Base-by-base conservation (phyloP, 495 filamentous ascomycete species). In the Penicillium silybi region DNA sequence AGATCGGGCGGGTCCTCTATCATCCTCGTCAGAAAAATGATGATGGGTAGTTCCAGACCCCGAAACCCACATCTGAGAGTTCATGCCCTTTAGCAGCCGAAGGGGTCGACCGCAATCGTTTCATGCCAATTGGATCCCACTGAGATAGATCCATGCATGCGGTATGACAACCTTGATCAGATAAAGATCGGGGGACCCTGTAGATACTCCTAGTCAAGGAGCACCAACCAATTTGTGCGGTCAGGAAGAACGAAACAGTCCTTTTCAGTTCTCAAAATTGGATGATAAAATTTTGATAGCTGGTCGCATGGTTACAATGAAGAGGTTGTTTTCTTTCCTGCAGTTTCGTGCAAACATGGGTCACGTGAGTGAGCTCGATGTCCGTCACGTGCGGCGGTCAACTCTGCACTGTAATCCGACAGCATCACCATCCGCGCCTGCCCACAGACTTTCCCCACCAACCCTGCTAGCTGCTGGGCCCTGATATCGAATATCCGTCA, bases 331-430 rank as follows among this genome's bases (percentile, higher is more conserved):
- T 29, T 1, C 13, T 13, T 32, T 13, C 29, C 29, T 3, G 1
- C 6, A 32, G 9, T 13, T 18, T 17, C 10, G 37, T 18, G 37
- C 18, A 19, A 18, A 17, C 9, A 1, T n/a, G 11, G 8, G 19
- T 52, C 52, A 59, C 57, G 44, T 59, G 57, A 49, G 15, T 7
- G 0, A 29, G 3, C 9, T 42, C 15, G 5, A 2, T 26, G 8
- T 10, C 1, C 6, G 32, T 52, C 56, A 59, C 56, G 48, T 59
- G 56, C 17, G 2, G 1, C 11, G 5, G 38, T 19, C 50, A 51
- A 60, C 53, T 56, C 57, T 60, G 57, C 57, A 56, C 57, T 48
- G 53, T 37, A 43, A 50, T 58, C 53, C 45, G 43, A 56, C 48
- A 25, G 46, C 57, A 60, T 50, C 57, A 46, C 34, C 46, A 29